A percentile compares a stretch with the other conserved stretches of the same genome.
These are phyloP conservation scores for Nicotiana otophora DNA, from an alignment of 257 asterid species.

Conservation along the genomic window DNA sequence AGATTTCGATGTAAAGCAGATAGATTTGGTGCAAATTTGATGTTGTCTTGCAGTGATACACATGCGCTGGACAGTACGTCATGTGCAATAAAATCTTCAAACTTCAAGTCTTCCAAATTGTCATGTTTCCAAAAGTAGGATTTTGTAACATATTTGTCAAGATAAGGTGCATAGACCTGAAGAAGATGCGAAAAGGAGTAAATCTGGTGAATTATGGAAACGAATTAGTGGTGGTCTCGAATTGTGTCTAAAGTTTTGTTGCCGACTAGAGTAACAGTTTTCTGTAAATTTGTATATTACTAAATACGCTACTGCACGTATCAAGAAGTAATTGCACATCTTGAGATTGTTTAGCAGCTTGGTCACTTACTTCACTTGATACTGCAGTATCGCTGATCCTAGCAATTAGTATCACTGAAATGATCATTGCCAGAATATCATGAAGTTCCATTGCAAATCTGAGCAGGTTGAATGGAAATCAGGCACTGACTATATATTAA, in stretches of 20 bases:
- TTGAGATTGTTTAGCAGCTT: not conserved
- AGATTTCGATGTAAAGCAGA: conserved; percentile 30
- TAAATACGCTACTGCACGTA: not conserved
- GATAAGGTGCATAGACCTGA: conserved; percentile 31
- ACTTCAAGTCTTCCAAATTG: conserved; percentile 35
- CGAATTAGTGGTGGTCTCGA: not conserved
- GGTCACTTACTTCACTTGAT: not conserved
- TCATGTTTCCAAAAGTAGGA: conserved; percentile 42
- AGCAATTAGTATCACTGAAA: not conserved
- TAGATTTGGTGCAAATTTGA: conserved; percentile 19
- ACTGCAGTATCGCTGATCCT: not conserved
- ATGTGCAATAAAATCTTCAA: conserved; percentile 34
- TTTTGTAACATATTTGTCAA: conserved; percentile 37
- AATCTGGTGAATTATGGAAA: conserved; percentile 2
- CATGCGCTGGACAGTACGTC: conserved; percentile 36
- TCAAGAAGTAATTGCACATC: not conserved
- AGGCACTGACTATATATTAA: not conserved
- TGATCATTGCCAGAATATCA: not conserved
- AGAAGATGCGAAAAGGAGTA: conserved; percentile 5
- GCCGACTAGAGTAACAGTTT: not conserved
- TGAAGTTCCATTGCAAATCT: conserved; percentile 1
- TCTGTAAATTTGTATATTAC: not conserved
- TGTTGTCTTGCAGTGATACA: conserved; percentile 23
- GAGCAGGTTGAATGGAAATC: not conserved
- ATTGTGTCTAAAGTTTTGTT: not conserved